Percentiles rank a stretch among this genome's conserved stretches.
Conservation (phyloP, 139 green algal species). For the Astrephomene gubernaculifera region DNA sequence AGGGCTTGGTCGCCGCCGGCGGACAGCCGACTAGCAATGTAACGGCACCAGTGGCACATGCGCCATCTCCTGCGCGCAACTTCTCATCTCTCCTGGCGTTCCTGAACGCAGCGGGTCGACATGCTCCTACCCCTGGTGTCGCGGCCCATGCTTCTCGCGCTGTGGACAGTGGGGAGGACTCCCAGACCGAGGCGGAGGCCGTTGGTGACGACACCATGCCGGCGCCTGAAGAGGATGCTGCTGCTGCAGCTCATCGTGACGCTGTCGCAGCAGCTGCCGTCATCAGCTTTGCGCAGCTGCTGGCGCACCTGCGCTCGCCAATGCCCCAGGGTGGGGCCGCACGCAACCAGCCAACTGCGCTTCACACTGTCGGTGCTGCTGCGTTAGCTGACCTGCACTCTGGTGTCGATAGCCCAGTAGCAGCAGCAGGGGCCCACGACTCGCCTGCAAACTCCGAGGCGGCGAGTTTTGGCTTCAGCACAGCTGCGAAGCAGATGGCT, state of each 20-base stretch:
- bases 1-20: neutral
- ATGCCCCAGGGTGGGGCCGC: neutral
- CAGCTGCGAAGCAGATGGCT: constrained; percentile 32
- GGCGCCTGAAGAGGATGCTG: neutral
- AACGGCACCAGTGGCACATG: neutral
- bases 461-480: constrained; percentile 38
- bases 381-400: neutral
- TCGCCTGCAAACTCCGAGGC: constrained; percentile 25
- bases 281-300: neutral
- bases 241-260: neutral
- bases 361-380: neutral
- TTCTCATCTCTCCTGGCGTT: constrained; percentile 10
- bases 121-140: no score
- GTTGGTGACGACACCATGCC: neutral
- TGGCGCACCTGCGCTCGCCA: constrained; percentile 7
- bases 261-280: neutral
- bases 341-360: neutral
- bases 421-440: neutral
- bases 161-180: no score
- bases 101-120: neutral
- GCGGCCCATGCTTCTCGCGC: no score
- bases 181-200: no score
- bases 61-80: neutral
- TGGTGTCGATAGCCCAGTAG: neutral
- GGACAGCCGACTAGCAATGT: neutral